Conservation (phyloP, 2,329 filamentous ascomycete genomes). For the Colletotrichum liriopes region DNA sequence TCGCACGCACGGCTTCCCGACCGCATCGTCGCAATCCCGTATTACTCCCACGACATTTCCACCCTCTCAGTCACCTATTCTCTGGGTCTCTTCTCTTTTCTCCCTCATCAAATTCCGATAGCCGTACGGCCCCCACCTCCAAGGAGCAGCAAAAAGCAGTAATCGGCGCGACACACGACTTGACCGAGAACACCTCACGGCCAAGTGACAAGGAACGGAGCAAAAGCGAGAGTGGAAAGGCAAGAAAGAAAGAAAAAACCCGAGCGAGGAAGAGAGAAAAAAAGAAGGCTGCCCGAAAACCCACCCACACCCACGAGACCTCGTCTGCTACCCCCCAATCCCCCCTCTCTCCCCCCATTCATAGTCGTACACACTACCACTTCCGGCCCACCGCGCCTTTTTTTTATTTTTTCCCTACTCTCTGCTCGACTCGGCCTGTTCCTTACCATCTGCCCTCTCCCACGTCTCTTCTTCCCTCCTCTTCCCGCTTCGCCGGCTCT, state of each 20-base stretch:
- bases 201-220: constrained; percentile 15
- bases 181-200: not conserved
- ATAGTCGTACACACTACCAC: constrained; percentile 1
- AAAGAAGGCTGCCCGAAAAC: not conserved
- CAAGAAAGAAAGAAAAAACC: not conserved
- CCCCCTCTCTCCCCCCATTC: constrained; percentile 13
- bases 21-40: constrained; percentile 37
- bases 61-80: constrained; percentile 32
- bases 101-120: constrained; percentile 41
- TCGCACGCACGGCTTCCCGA: constrained; percentile 6
- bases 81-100: constrained; percentile 39
- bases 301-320: constrained; percentile 38
- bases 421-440: constrained; percentile 36
- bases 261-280: not conserved
- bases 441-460: constrained; percentile 26
- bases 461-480: constrained; percentile 26
- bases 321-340: not conserved
- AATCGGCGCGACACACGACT: constrained; percentile 21
- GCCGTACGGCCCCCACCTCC: constrained; percentile 33
- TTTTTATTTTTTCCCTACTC: constrained; percentile 1
- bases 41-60: constrained; percentile 41
- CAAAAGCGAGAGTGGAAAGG: not conserved
- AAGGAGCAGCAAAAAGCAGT: constrained; percentile 29
- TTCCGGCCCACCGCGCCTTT: constrained; percentile 38
- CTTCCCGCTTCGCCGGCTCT: constrained; percentile 44